These are phyloP conservation scores for Nitzschia sp. DNA, from an alignment of 108 stramenopile species.

Conservation along the genomic window DNA sequence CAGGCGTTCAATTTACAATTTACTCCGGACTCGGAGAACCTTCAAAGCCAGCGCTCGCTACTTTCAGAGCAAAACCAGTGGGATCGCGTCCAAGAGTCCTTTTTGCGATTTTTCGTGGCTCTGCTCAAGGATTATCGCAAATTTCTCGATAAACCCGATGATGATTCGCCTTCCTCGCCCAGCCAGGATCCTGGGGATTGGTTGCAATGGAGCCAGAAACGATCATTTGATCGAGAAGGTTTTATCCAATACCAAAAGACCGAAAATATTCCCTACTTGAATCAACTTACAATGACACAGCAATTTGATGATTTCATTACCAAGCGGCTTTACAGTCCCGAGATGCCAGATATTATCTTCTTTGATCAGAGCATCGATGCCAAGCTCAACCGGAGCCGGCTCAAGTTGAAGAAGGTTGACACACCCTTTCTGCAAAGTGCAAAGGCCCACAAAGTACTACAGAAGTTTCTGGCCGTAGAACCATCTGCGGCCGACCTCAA, in stretches of 20 bases:
- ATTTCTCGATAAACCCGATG: constrained; percentile 52
- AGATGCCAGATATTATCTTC: constrained; percentile 80
- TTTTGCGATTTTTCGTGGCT: constrained; percentile 85
- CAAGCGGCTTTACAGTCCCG: constrained; percentile 79
- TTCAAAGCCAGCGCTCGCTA: constrained; percentile 32
- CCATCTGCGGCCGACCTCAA: constrained; percentile 48
- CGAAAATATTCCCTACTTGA: constrained; percentile 69
- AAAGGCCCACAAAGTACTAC: constrained; percentile 78
- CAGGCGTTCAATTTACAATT: constrained; percentile 81
- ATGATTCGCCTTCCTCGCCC: not conserved
- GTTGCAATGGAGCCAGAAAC: constrained; percentile 37
- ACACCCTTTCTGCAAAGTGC: constrained; percentile 80
- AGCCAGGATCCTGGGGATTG: constrained; percentile 12
- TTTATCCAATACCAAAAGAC: constrained; percentile 69
- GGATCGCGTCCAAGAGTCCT: constrained; percentile 91
- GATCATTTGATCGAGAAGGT: constrained; percentile 50
- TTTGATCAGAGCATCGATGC: constrained; percentile 90
- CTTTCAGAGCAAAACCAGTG: constrained; percentile 65
- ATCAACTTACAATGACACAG: constrained; percentile 74
- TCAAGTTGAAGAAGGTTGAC: constrained; percentile 74
- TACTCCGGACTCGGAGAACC: constrained; percentile 56
- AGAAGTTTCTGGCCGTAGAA: constrained; percentile 68
- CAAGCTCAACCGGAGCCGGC: constrained; percentile 76
- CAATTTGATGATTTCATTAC: constrained; percentile 91
- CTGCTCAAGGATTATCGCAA: constrained; percentile 84